Percentiles rank a stretch among this genome's conserved stretches.
Conservation (phyloP, 75 land plant genomes). For the Selaginella moellendorffii region DNA sequence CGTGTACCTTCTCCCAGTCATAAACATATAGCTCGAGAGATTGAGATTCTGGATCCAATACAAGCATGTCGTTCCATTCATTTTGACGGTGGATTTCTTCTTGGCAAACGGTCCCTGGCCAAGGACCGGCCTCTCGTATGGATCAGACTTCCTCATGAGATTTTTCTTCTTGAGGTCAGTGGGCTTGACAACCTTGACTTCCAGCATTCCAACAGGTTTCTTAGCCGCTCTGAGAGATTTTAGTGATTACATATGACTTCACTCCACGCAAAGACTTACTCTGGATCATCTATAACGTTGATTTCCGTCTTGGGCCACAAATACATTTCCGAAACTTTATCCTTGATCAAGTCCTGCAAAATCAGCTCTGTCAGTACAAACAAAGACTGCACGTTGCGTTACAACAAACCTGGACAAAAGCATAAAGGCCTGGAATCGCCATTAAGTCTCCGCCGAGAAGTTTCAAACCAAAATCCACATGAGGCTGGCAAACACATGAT, state of each 20-base stretch:
- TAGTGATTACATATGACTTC: no score
- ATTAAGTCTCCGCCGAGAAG: no score
- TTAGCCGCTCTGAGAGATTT: slow-evolving; percentile 40
- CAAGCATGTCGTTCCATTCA: slow-evolving; percentile 65
- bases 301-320: slow-evolving; percentile 70
- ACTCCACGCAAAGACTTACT: no score
- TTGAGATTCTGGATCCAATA: slow-evolving; percentile 62
- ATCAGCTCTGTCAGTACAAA: no score
- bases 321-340: slow-evolving; percentile 47
- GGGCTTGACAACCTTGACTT: no score
- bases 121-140: slow-evolving; percentile 55
- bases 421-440: no score
- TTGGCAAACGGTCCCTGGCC: slow-evolving; percentile 60
- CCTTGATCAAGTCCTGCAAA: slow-evolving; percentile 45
- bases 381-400: neutral
- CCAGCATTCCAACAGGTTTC: no score
- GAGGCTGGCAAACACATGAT: no score
- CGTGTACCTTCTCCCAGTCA: slow-evolving; percentile 88
- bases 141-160: no score
- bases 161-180: slow-evolving; percentile 62
- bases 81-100: slow-evolving; percentile 61
- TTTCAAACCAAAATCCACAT: no score
- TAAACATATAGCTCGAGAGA: slow-evolving; percentile 42
- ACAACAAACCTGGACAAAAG: slow-evolving; percentile 49
- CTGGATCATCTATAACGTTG: slow-evolving; percentile 47